Conservation (phyloP, 257 asterid genomes). For the Capsicum rhomboideum region DNA sequence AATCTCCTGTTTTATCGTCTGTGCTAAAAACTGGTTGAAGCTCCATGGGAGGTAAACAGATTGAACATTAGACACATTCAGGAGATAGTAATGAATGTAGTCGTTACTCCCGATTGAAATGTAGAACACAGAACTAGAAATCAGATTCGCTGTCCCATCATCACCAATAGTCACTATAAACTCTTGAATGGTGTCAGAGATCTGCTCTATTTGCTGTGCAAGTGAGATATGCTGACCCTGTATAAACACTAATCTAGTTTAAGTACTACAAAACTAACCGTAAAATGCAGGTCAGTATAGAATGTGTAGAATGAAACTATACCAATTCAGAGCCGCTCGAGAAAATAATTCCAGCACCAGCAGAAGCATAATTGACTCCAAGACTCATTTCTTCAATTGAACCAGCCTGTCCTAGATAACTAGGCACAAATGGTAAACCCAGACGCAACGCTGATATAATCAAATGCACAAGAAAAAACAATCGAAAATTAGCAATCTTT, state of each 20-base stretch:
- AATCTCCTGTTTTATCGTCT: constrained; percentile 61
- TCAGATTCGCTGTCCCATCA: constrained; percentile 51
- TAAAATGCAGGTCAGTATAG: neutral
- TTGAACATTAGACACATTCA: constrained; percentile 67
- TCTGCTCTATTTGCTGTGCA: constrained; percentile 86
- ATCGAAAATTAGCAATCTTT: neutral
- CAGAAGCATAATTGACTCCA: constrained; percentile 93
- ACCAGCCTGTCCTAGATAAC: constrained; percentile 63
- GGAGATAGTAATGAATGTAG: constrained; percentile 92
- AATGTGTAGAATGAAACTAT: neutral
- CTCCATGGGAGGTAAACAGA: constrained; percentile 72
- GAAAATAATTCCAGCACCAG: constrained; percentile 87
- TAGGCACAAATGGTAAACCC: constrained; percentile 84
- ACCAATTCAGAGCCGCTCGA: constrained; percentile 98
- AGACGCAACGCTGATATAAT: constrained; percentile 51
- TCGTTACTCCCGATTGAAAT: constrained; percentile 84
- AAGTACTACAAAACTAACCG: neutral
- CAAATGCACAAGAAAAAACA: constrained; percentile 8
- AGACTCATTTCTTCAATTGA: constrained; percentile 53
- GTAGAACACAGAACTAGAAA: constrained; percentile 67
- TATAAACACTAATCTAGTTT: neutral
- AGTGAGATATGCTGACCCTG: constrained; percentile 96
- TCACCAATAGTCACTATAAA: constrained; percentile 75
- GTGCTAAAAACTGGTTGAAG: constrained; percentile 70
- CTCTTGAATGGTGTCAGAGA: constrained; percentile 72